A percentile compares a stretch with the other conserved stretches of the same genome.
Evolutionary conservation across 2,329 filamentous ascomycete species (phyloP).

Genomic region (Trichophyton schoenleinii): DNA sequence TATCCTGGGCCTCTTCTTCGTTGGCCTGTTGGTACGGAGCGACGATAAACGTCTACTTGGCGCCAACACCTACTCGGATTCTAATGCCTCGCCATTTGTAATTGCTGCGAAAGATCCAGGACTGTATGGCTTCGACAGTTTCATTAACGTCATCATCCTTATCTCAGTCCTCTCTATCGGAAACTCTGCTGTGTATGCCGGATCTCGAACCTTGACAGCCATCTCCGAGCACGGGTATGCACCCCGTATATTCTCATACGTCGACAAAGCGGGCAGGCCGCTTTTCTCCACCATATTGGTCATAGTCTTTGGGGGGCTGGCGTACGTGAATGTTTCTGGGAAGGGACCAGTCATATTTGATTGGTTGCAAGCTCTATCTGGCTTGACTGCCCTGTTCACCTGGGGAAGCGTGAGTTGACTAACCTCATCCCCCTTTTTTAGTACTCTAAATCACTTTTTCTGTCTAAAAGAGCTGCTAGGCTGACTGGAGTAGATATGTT

Average conservation of each 20-base stretch:
- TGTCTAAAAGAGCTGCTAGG: neutral
- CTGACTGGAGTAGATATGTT: constrained; percentile 36
- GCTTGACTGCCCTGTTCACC: constrained; percentile 52
- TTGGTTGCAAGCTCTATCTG: constrained; percentile 54
- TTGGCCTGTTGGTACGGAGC: constrained; percentile 44
- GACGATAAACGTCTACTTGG: constrained; percentile 30
- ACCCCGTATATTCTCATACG: constrained; percentile 55
- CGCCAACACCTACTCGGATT: constrained; percentile 24
- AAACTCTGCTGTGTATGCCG: constrained; percentile 51
- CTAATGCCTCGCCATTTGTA: constrained; percentile 48
- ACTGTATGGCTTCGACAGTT: constrained; percentile 52
- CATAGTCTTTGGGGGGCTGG: constrained; percentile 30
- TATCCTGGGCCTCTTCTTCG: constrained; percentile 42
- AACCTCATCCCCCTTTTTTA: neutral
- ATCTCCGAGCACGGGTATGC: constrained; percentile 64
- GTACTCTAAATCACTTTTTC: neutral
- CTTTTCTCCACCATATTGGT: constrained; percentile 30
- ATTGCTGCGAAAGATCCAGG: constrained; percentile 58
- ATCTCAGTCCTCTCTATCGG: constrained; percentile 58
- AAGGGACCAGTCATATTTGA: constrained; percentile 44
- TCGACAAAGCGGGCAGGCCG: constrained; percentile 50
- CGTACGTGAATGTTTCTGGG: constrained; percentile 30
- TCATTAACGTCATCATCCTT: constrained; percentile 65
- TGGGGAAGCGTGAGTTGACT: constrained; percentile 40
- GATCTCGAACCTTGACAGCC: constrained; percentile 59